Conservation (phyloP, 140 eudicot genomes). For the Erigeron philadelphicus region DNA sequence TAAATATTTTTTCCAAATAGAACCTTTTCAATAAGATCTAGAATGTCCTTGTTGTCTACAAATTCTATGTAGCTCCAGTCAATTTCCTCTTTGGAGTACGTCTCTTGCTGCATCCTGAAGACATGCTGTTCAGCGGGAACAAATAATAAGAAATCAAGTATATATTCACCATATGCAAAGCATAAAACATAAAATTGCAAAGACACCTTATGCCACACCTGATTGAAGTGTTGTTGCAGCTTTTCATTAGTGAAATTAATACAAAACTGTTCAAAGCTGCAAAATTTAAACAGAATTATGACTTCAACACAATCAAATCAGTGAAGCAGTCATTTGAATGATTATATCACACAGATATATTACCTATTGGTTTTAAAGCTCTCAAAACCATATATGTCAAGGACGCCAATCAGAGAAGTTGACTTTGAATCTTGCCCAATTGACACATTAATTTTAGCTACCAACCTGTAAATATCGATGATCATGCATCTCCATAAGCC, state of each 20-base stretch:
- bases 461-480: slow-evolving; percentile 60
- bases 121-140: slow-evolving; percentile 63
- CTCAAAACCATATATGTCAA: slow-evolving; percentile 97
- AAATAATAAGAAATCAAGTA: slow-evolving; percentile 15
- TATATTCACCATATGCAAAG: background rate
- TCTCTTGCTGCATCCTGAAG: slow-evolving; percentile 96
- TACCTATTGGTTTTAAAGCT: slow-evolving; percentile 91
- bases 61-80: slow-evolving; percentile 99
- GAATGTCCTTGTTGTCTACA: slow-evolving; percentile 90
- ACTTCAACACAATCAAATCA: slow-evolving; percentile 19
- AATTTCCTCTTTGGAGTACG: slow-evolving; percentile 80
- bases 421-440: slow-evolving; percentile 97
- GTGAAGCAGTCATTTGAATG: background rate
- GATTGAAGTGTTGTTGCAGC: slow-evolving; percentile 96
- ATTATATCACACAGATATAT: slow-evolving; percentile 5
- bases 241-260: slow-evolving; percentile 93
- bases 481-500: slow-evolving; percentile 22
- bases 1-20: slow-evolving; percentile 4
- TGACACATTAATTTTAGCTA: slow-evolving; percentile 79
- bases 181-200: background rate
- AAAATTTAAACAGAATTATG: slow-evolving; percentile 15
- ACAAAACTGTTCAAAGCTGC: slow-evolving; percentile 98
- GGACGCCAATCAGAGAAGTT: slow-evolving; percentile 82
- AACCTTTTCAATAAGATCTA: slow-evolving; percentile 97
- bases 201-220: slow-evolving; percentile 40